Evolutionary conservation across 768 basidiomycete genomes (phyloP), one percentile per base, ranked within the genome.

Genomic region (Trametes elegans): DNA sequence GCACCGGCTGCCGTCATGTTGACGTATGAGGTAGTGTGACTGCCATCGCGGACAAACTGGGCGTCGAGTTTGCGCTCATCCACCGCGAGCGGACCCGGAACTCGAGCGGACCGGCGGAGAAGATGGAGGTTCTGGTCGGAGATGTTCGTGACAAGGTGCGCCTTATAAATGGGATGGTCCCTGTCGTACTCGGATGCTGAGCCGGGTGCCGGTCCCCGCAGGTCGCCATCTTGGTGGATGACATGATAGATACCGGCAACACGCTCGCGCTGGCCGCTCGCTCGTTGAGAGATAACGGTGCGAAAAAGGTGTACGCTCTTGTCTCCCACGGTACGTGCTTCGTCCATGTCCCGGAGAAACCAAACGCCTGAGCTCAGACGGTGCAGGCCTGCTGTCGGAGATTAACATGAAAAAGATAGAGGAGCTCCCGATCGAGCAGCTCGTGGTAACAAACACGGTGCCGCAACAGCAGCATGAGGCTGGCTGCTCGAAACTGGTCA

Each of bases 381-480:
- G 49, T 55, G 24, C 31, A 93, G 91, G 92, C 27, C 76, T 95
- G 16, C 78, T 95, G 31, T 89, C 91, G 1, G 90, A 90, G 66
- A 77, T 81, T 21, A 83, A 87, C 55, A 79, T 93, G 78, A 73
- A 74, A 27, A 71, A 78, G 56, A 77, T 96, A 34, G 77, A 89
- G 28, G 73, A 78, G 43, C 75, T 95, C 26, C 90, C 91, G 3
- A 76, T 99, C 59, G 82, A 90, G 60, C 81, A 86, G 67, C 82
- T 99, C 55, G 90, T 99, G 70, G 93, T 93, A 68, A 97, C 97
- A 43, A 99, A 99, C 73, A 92, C 95, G 13, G 86, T 96, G 55
- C 93, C 93, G 16, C 94, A 97, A 77, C 78, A 68, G 43, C 77
- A 84, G 49, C 86, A 93, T 62, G 75, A 80, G 62, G 71, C 63